Conservation (phyloP, 768 basidiomycete species). For the Astraeus odoratus region DNA sequence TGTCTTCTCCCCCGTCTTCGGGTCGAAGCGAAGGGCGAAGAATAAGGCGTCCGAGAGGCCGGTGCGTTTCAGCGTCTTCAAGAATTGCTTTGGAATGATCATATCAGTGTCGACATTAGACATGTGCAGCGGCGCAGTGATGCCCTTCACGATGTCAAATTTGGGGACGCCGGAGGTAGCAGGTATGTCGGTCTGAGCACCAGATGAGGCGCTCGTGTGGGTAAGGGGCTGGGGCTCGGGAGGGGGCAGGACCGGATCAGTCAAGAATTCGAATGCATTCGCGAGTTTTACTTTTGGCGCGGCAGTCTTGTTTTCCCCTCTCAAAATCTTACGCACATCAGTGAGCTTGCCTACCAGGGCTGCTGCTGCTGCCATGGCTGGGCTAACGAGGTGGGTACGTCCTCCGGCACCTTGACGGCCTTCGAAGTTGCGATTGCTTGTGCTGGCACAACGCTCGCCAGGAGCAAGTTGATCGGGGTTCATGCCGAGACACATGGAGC, state of each 20-base stretch:
- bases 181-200: slow-evolving; percentile 31
- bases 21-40: slow-evolving; percentile 72
- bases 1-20: slow-evolving; percentile 70
- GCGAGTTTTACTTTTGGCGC: slow-evolving; percentile 60
- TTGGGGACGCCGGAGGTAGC: slow-evolving; percentile 47
- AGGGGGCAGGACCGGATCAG: slow-evolving; percentile 54
- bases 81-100: slow-evolving; percentile 92
- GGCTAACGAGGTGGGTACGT: slow-evolving; percentile 81
- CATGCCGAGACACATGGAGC: slow-evolving; percentile 96
- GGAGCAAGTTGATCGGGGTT: slow-evolving; percentile 87
- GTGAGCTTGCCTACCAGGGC: slow-evolving; percentile 80
- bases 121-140: slow-evolving; percentile 73
- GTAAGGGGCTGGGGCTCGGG: slow-evolving; percentile 38
- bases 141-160: slow-evolving; percentile 65
- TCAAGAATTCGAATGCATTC: slow-evolving; percentile 71
- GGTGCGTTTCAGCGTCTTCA: slow-evolving; percentile 88
- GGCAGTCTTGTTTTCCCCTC: slow-evolving; percentile 38
- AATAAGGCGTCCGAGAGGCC: slow-evolving; percentile 82
- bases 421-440: slow-evolving; percentile 91
- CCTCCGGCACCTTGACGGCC: slow-evolving; percentile 85
- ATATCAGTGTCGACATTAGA: slow-evolving; percentile 89
- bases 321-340: slow-evolving; percentile 75
- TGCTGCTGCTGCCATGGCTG: slow-evolving; percentile 90
- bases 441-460: slow-evolving; percentile 82
- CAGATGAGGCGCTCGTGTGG: slow-evolving; percentile 26